Conservation (phyloP, 2,329 filamentous ascomycete species). For the Cladosporium austrohemisphaericum region DNA sequence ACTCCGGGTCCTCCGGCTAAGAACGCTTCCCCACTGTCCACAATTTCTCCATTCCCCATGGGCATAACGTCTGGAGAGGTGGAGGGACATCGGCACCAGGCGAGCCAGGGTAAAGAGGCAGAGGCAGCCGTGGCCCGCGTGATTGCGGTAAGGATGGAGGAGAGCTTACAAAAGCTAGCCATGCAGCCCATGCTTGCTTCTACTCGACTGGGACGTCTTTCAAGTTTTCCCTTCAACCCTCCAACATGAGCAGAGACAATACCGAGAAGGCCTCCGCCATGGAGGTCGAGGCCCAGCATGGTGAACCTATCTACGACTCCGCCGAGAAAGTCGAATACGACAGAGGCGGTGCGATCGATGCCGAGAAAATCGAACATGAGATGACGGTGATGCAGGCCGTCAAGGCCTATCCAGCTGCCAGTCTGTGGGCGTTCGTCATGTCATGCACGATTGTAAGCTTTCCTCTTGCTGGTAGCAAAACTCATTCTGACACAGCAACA, state of each 20-base stretch:
- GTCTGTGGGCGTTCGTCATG: conserved; percentile 55
- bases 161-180: background rate
- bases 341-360: conserved; percentile 1
- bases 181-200: conserved; percentile 2
- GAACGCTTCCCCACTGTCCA: background rate
- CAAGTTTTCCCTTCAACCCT: conserved; percentile 11
- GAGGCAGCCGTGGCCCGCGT: background rate
- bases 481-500: conserved; percentile 31
- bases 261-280: conserved; percentile 10
- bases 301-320: conserved; percentile 1
- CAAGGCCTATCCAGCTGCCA: conserved; percentile 51
- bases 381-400: conserved; percentile 51
- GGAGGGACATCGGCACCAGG: conserved; percentile 3
- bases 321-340: conserved; percentile 12
- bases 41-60: conserved; percentile 3
- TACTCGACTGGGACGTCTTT: background rate
- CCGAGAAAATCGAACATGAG: conserved; percentile 41
- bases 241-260: conserved; percentile 9
- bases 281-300: background rate
- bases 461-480: conserved; percentile 3
- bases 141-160: background rate
- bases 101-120: background rate
- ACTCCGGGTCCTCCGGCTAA: background rate
- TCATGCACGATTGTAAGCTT: conserved; percentile 53
- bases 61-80: conserved; percentile 1